Evolutionary conservation across 371 early-diverging fungal species (phyloP), one percentile per base, ranked within the genome.

Genomic region (Ordospora pajunii): DNA sequence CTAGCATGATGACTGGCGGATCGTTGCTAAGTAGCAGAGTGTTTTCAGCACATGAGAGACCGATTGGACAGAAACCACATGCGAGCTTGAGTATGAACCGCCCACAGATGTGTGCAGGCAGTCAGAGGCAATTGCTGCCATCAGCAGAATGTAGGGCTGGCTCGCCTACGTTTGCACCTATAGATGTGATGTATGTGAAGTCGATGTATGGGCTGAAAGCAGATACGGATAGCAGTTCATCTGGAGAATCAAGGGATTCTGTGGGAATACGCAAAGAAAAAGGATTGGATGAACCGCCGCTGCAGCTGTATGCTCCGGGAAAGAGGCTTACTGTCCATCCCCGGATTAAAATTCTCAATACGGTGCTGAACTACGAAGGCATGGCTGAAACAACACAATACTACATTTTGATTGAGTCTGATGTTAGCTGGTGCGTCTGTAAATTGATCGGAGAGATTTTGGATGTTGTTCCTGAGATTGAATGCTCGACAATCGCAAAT

Each of bases 171-270:
- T 37, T 58, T 58, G 58, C 58, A 6, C 58, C 58, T 12, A 58
- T 58, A 7, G 58, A 58, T 37, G 58, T 58, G 58, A 58, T 58
- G 58, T 58, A 58, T 58, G 58, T 58, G 17, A 58, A 58, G 12
- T 21, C 51, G 2, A 58, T 25, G 25, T 32, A 5, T 5, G 32
- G 32, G 32, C 32, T 5, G 5, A 32, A 32, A 32, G 5, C 32
- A 32, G 32, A 32, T 32, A 32, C 32, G 2, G 32, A 32, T 2
- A 32, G 32, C 5, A 32, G 5, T 32, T 1, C 32, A 32, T 32
- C 32, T 32, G 6, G 37, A 2, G n/a, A 37, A 17, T 19, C 58
- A 32, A 37, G n/a, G 14, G 17, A 58, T 12, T 7, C 4, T 19
- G 14, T 37, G n/a, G n/a, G n/a, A 58, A 6, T n/a, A 8, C 5